Base-by-base conservation (phyloP, 345 rosid genomes). In the Eucalyptus pauciflora region DNA sequence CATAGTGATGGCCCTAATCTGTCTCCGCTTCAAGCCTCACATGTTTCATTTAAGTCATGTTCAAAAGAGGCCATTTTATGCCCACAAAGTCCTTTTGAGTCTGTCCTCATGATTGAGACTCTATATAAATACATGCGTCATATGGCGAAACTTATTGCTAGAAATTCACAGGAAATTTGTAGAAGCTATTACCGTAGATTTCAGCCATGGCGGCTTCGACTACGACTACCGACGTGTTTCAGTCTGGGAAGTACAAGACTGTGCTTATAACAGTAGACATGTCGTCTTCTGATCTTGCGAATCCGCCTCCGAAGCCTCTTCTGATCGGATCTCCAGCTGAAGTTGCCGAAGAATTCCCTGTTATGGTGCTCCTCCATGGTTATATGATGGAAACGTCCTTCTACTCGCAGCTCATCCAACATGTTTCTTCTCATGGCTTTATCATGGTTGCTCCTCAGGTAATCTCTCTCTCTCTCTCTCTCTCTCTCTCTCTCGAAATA, bases 381-480 rank as follows among this genome's bases (percentile, higher is more conserved):
- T 96, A 90, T 89, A 94, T 96, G 93, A 96, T 97, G 41, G 90
- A 87, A 90, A 97, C 94, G 89, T 88, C 94, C 29, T 97, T 97
- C 93, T 97, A 97, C 90, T 95, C 99, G 54, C 96, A 95, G 91
- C 99, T 97, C 88, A 88, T 97, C 91, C 94, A 88, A 76, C 99
- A 97, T 85, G 90, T 97, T 89, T 96, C 99, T 90, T 97, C 99
- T 87, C 96, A 96, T 95, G 99, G 99, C 87, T 97, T 93, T 69
- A 69, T 69, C 43, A 18, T 8, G 43, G 43, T 69, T 5, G 43
- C 80, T 31, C 41, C 41, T 37, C 41, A 37, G 41, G 41, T 37
- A 37, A 37, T 37, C 37, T 33, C 37, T 33, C 37, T 29, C 13
- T 62, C 69, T 62, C 69, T 62, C 33, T 64, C 29, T 27, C 33